phyloP scores from a whole-genome alignment of 257 asterid genomes.

The Primulina eburnea region DNA sequence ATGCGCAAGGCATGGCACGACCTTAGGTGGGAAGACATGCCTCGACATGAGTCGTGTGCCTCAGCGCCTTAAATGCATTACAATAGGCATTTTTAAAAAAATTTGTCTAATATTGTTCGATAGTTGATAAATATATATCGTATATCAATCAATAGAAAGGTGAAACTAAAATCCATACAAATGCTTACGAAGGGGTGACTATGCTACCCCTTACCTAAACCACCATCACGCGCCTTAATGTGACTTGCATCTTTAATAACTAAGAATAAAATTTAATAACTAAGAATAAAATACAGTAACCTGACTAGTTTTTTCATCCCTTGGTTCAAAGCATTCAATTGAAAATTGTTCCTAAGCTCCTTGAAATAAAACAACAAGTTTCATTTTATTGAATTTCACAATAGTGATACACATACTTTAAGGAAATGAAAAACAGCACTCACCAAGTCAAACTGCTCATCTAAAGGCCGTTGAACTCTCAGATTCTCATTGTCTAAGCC shows the following conservation, averaged over 20 bases:
- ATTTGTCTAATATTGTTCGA: background rate
- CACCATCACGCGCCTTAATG: background rate
- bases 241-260: background rate
- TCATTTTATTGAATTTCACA: background rate
- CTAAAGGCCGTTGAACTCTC: constrained; percentile 69
- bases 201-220: background rate
- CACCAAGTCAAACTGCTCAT: constrained; percentile 88
- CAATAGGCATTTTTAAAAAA: background rate
- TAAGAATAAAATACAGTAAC: background rate
- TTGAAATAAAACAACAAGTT: too few relatives aligned
- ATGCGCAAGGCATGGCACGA: background rate
- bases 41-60: background rate
- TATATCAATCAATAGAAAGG: background rate
- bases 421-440: constrained; percentile 22
- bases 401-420: background rate
- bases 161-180: background rate
- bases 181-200: background rate
- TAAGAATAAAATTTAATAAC: background rate
- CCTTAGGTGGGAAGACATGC: background rate
- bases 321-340: background rate
- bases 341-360: background rate
- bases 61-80: background rate
- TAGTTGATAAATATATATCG: background rate
- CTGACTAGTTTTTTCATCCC: background rate
- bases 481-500: constrained; percentile 33